Evolutionary conservation across 192 early-diverging fungal genomes (phyloP).

Genomic region (Rhizophagus prolifer): DNA sequence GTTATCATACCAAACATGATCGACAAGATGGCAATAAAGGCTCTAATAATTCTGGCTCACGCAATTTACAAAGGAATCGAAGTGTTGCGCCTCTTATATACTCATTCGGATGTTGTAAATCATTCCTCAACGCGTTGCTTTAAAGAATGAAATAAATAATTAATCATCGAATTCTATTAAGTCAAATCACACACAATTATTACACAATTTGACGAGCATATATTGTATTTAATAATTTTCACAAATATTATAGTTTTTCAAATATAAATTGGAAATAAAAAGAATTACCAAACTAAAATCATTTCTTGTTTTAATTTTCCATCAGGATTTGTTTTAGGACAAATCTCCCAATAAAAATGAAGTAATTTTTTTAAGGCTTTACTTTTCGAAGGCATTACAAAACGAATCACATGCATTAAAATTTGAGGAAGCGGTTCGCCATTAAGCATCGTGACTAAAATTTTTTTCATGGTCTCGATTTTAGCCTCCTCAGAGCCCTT

Average conservation of each 20-base stretch:
- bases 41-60: conserved; percentile 92
- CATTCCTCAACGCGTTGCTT: conserved; percentile 91
- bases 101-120: conserved; percentile 98
- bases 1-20: conserved; percentile 69
- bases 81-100: conserved; percentile 93
- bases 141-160: neutral
- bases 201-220: neutral
- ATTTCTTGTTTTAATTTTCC: conserved; percentile 94
- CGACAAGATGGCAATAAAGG: conserved; percentile 88
- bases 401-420: conserved; percentile 98
- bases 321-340: conserved; percentile 87
- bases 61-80: conserved; percentile 92
- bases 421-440: conserved; percentile 87
- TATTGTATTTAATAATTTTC: neutral
- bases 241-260: too few relatives aligned
- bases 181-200: neutral
- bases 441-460: conserved; percentile 87
- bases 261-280: neutral
- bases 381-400: conserved; percentile 94
- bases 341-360: conserved; percentile 97
- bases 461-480: conserved; percentile 92
- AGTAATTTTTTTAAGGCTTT: conserved; percentile 97
- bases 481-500: conserved; percentile 90
- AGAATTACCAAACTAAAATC: conserved; percentile 84
- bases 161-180: neutral